Conservation (phyloP, 2,329 filamentous ascomycete genomes). For the Xylariales sp. region DNA sequence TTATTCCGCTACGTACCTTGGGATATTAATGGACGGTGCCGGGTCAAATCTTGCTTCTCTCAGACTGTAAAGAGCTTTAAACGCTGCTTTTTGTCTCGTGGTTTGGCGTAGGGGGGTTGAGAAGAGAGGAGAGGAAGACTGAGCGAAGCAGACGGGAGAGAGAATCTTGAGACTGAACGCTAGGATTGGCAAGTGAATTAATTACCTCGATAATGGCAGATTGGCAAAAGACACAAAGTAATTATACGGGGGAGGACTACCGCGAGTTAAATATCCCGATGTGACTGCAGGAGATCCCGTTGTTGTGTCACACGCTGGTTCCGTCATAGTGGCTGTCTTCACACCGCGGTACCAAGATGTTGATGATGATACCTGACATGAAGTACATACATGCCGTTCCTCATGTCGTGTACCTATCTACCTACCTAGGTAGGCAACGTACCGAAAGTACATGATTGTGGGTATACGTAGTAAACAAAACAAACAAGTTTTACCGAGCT, state of each 20-base stretch:
- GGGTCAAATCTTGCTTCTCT: constrained; percentile 18
- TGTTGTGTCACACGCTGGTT: constrained; percentile 24
- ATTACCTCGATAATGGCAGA: neutral
- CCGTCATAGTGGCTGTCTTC: constrained; percentile 29
- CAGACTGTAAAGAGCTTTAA: constrained; percentile 1
- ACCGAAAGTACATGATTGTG: neutral
- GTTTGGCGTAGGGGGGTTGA: neutral
- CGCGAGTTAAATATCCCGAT: constrained; percentile 23
- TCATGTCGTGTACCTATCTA: no score
- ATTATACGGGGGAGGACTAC: constrained; percentile 6
- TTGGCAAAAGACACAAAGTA: neutral
- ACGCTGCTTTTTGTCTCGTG: constrained; percentile 1
- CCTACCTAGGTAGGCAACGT: neutral
- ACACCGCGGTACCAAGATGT: neutral
- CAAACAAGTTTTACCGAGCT: neutral
- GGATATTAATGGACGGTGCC: neutral
- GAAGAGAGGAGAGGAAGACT: neutral
- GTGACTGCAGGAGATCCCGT: constrained; percentile 4
- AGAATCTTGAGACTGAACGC: neutral
- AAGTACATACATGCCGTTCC: neutral
- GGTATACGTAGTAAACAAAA: neutral
- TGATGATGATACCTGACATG: neutral
- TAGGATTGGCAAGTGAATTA: neutral
- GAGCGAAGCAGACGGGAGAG: neutral
- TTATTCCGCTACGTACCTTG: constrained; percentile 13